Evolutionary conservation across 2,329 filamentous ascomycete genomes (phyloP), one percentile per base, ranked within the genome.

Genomic region (Drechmeria coniospora): DNA sequence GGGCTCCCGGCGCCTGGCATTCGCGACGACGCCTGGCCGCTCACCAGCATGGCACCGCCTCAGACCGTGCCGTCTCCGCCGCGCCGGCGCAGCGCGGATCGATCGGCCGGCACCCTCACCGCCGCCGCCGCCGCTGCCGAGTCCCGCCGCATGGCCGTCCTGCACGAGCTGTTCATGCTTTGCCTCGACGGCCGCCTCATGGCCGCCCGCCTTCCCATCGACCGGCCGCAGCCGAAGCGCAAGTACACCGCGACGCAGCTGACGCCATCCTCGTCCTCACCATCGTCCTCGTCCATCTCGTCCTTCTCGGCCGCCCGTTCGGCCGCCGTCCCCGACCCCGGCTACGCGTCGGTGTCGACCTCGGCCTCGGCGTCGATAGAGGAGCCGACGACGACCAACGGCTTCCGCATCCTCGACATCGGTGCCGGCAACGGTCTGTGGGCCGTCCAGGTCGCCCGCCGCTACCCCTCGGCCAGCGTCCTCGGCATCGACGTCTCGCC

Each of bases 381-480:
- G 20, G 20, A 11, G 20, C 34, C 29, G 4, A 27, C 34, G n/a
- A 30, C 33, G 4, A 22, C 21, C 9, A 16, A 11, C 25, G 19
- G 26, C 2, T 37, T 43, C 24, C 34, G 41, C 21, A 52, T 62
- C 18, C 39, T 61, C 14, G 58, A 62, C 30, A 38, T 61, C 4
- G 58, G 58, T 14, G 48, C 49, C 22, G 58, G 58, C 2, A 57
- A 46, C 6, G 58, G 57, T 20, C 36, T 51, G 14, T 62, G 57
- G 58, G 53, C 55, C 21, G 43, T 56, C 25, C 56, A 59, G 22
- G 54, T 58, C 49, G 58, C 49, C 4, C 47, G 45, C 23, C 43
- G 43, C 5, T 55, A 57, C 29, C 56, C 58, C 3, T 44, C 51
- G 15, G 52, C 50, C 15, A 42, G 45, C 4, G 49, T 61, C 10